phyloP scores from a whole-genome alignment of 108 stramenopile genomes.

The Conticribra guillardii region DNA sequence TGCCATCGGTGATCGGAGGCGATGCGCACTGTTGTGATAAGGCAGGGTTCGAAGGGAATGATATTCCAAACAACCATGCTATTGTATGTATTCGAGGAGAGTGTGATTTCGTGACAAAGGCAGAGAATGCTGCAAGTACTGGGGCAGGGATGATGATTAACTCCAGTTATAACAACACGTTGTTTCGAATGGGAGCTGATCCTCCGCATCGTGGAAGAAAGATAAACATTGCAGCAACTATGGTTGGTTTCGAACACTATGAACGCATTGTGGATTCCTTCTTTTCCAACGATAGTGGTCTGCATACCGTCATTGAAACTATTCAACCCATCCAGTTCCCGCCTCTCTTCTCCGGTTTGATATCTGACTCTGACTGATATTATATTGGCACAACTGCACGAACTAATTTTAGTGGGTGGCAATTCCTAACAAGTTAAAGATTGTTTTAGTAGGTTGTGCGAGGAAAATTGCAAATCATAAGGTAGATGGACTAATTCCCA shows the following conservation, averaged over 20 bases:
- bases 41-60: slow-evolving; percentile 11
- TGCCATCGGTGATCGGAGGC: slow-evolving; percentile 26
- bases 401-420: too few species aligned
- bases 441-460: too few species aligned
- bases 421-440: too few species aligned
- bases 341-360: too few species aligned
- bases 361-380: too few species aligned
- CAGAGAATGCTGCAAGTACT: slow-evolving; percentile 21
- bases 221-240: slow-evolving; percentile 2
- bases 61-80: background rate
- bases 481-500: too few species aligned
- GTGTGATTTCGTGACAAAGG: slow-evolving; percentile 41
- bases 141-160: slow-evolving; percentile 42
- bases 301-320: too few species aligned
- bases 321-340: too few species aligned
- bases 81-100: slow-evolving; percentile 31
- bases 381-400: too few species aligned
- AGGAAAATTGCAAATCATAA: too few species aligned
- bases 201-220: slow-evolving; percentile 20
- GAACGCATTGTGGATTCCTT: slow-evolving; percentile 12
- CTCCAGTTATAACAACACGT: slow-evolving; percentile 16
- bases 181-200: slow-evolving; percentile 26
- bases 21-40: slow-evolving; percentile 15
- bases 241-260: slow-evolving; percentile 13
- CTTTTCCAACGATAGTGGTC: too few species aligned